Evolutionary conservation across 78 protist species (phyloP), one percentile per base, ranked within the genome.

Genomic region (Dictyostelium purpureum): DNA sequence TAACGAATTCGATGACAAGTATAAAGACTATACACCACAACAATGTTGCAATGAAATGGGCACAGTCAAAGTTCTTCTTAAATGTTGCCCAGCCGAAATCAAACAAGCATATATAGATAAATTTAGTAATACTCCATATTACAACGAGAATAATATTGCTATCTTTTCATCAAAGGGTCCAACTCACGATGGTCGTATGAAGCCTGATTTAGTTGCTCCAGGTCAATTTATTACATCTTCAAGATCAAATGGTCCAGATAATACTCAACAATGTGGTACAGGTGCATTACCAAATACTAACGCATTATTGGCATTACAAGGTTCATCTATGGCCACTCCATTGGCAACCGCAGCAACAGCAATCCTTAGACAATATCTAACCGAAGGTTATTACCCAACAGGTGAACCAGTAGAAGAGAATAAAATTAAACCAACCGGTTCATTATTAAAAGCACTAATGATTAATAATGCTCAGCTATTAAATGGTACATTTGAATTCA

Each of bases 291-390:
- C 31, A 54, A 26, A n/a, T 75, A 79, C 47, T 26, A 47, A 31
- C 61, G 88, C 24, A 28, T 16, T 63, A 63, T 24, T 79, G 2
- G 16, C 82, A 51, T 33, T 73, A 51, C 49, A 38, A 4, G 97
- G 97, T 63, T 94, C 98, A 47, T 94, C 96, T 21, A 96, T 96
- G 98, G 91, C 98, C 19, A 87, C 96, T 26, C 98, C 98, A 40
- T 40, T 77, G 6, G 89, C 66, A 18, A 95, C 98, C 2, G 96
- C 88, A 28, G 52, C 88, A 21, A 95, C 96, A 5, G 87, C 91
- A 6, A 76, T 94, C 4, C 89, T 91, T 1, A 70, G 96, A 40
- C 93, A 96, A 74, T 96, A 94, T 82, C 54, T 87, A n/a, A 59
- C 28, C 0, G 81, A 85, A 18, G 96, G 93, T 38, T 80, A 79